Base-by-base conservation (phyloP, 2,329 filamentous ascomycete genomes). In the Colletotrichum trifolii region DNA sequence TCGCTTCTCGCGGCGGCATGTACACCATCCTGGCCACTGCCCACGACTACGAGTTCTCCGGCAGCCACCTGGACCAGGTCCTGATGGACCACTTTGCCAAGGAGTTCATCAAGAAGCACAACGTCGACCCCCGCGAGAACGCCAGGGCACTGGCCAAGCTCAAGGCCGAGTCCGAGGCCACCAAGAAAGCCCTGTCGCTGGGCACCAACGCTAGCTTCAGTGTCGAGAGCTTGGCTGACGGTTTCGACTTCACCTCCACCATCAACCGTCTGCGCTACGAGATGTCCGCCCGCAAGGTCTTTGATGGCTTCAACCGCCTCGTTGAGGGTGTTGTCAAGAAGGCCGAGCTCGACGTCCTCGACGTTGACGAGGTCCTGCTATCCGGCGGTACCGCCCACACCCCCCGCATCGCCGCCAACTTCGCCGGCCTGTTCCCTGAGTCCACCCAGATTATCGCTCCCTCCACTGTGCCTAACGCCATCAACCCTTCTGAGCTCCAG, bases 21-120 rank as follows among this genome's bases (percentile, higher is more conserved):
- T 98, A 98, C 86, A 97, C 93, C 66, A 89, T 97, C 72, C 86
- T 99, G 64, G 94, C 96, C 17, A 97, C 95, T 11, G 89, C 91
- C 36, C 96, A 98, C 82, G 96, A 99, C 83, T 97, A 97, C 81
- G 94, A 98, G 75, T 92, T 95, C 71, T 90, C 92, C 61, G 96
- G 96, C 74, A 85, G 88, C 40, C 89, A 94, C 70, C 85, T 99
- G 62, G 96, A 99, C 82, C 87, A 96, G 77, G 91, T 95, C 54
- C 86, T 99, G 64, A 92, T 97, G 77, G 95, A 99, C 77, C 91
- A 97, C 84, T 97, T 98, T 72, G 92, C 95, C 72, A 99, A 99
- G 86, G 96, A 99, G 81, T 99, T 99, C 82, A 87, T 96, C 75
- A 98, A 99, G 88, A 97, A 97, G 86, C 88, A 98, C 87, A 91